A percentile compares a stretch with the other conserved stretches of the same genome.
Evolutionary conservation across 441 rosid genomes (phyloP).

Genomic region (Populus hybrid): DNA sequence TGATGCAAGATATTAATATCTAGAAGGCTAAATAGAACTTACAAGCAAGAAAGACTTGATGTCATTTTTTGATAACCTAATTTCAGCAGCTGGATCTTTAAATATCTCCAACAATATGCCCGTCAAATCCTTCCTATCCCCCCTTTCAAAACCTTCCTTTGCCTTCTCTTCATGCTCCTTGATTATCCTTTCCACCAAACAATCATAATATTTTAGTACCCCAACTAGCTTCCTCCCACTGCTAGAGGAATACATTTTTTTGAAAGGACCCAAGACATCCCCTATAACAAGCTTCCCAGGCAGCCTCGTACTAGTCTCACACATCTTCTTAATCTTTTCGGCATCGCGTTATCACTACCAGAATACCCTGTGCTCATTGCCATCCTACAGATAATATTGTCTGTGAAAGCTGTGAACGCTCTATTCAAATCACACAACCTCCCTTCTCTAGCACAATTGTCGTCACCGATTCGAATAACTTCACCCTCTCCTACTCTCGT

Average conservation of each 20-base stretch:
- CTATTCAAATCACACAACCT: slow-evolving; percentile 23
- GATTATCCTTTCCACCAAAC: slow-evolving; percentile 32
- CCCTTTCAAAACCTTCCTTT: slow-evolving; percentile 18
- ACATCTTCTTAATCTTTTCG: slow-evolving; percentile 38
- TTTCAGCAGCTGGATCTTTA: slow-evolving; percentile 31
- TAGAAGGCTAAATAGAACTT: not conserved
- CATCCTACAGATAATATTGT: slow-evolving; percentile 33
- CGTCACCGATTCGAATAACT: slow-evolving; percentile 15
- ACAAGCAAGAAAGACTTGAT: slow-evolving; percentile 56
- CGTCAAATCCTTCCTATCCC: slow-evolving; percentile 46
- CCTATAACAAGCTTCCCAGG: slow-evolving; percentile 53
- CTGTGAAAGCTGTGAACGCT: slow-evolving; percentile 16
- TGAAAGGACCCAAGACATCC: slow-evolving; percentile 68
- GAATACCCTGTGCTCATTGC: slow-evolving; percentile 38
- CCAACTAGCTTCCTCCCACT: slow-evolving; percentile 52
- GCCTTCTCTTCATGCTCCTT: slow-evolving; percentile 38
- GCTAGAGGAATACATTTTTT: slow-evolving; percentile 51
- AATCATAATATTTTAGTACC: slow-evolving; percentile 36
- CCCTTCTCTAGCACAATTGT: slow-evolving; percentile 14
- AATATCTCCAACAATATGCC: slow-evolving; percentile 40
- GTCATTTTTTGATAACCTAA: slow-evolving; percentile 41
- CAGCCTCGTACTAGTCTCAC: slow-evolving; percentile 42
- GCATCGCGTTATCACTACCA: slow-evolving; percentile 36
- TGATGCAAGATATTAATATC: not conserved
- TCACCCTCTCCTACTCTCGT: slow-evolving; percentile 28